Evolutionary conservation across 495 filamentous ascomycete species (phyloP).

Genomic region (Articulospora tetracladia): DNA sequence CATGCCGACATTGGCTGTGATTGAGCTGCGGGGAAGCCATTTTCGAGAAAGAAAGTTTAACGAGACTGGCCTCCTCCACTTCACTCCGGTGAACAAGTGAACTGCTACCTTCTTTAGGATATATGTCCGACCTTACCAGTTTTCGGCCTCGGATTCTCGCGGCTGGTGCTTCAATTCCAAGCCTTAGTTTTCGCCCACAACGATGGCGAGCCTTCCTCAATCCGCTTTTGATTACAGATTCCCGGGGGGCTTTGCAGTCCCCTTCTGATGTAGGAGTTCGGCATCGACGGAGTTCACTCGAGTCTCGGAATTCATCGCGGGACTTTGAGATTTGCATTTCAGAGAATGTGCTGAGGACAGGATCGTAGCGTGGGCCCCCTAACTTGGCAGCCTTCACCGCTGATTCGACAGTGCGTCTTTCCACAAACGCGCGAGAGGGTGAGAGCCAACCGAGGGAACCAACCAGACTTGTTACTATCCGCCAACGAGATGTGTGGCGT

Average conservation of each 20-base stretch:
- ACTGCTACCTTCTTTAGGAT: constrained; percentile 7
- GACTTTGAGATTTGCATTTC: too few relatives aligned
- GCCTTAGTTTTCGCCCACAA: neutral
- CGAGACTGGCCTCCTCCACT: neutral
- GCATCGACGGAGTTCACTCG: neutral
- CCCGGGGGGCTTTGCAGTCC: neutral
- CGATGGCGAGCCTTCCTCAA: neutral
- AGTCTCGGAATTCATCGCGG: neutral
- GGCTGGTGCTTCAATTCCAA: neutral
- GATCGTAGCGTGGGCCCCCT: neutral
- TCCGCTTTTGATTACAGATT: neutral
- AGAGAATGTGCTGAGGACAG: neutral
- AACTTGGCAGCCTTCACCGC: constrained; percentile 4
- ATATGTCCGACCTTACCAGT: neutral
- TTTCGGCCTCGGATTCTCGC: neutral
- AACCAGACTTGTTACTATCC: neutral
- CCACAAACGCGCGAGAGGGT: neutral
- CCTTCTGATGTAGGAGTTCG: neutral
- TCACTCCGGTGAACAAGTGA: neutral
- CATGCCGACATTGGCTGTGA: neutral
- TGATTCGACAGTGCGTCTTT: constrained; percentile 8
- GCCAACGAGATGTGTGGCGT: constrained; percentile 1
- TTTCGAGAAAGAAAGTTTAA: constrained; percentile 1
- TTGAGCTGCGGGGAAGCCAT: constrained; percentile 12
- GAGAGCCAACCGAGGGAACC: constrained; percentile 2